Base-by-base conservation (phyloP, 2,329 filamentous ascomycete species). In the Ceratocystis huliohia region DNA sequence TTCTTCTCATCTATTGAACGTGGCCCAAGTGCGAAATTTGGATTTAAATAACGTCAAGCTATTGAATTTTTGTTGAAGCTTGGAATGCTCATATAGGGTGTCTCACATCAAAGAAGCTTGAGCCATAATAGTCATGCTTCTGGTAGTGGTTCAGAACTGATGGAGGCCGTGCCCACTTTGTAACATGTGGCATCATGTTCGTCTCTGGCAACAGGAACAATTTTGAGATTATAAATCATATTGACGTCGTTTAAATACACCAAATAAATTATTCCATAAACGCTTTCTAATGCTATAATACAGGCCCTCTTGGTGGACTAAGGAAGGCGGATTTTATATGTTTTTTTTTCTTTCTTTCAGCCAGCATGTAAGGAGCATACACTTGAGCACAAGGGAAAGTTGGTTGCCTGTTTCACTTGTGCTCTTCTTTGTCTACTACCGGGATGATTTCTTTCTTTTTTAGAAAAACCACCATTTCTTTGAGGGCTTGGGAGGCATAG, bases 271-370 rank as follows among this genome's bases (percentile, higher is more conserved):
- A 70, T 70, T 73, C 72, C 71, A 75, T 74, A 70, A 73, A 76
- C 77, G 76, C 77, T 76, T 71, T 76, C 73, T 75, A 75, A 78
- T 79, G 77, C 76, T 76, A 68, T 68, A 48, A 63, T 68, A 68
- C 66, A 68, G 15, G 30, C n/a, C 46, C 37, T 25, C 72, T 74
- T 74, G n/a, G 30, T 5, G 1, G 48, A 8, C 25, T 20, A 41
- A 28, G 33, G 17, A 53, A 59, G 48, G 37, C 44, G 44, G 44
- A 48, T 63, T 64, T 46, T 50, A 41, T 15, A 50, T 30, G 61
- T 30, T 50, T 46, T 30, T 37, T 13, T 15, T 13, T 41, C 22
- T 33, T 41, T 41, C 13, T 41, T 41, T n/a, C 28, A 48, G 33
- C 62, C 62, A 22, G 22, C 37, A 46, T n/a, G 28, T 17, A 30